phyloP scores from a whole-genome alignment of 1,284 basidiomycete genomes.

The Ustilago loliicola region DNA sequence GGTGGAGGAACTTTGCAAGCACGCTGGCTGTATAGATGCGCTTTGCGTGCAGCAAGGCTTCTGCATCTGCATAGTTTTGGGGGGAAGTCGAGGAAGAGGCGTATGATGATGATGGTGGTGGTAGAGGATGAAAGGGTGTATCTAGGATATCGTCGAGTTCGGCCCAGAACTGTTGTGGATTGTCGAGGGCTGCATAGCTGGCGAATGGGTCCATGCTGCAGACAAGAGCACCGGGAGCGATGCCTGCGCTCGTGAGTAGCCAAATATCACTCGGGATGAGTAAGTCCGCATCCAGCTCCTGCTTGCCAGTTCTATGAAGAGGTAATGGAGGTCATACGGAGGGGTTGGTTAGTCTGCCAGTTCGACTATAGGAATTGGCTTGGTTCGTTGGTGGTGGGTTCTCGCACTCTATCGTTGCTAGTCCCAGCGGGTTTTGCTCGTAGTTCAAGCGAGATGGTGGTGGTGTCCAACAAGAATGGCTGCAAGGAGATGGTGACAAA shows the following conservation, averaged over 20 bases:
- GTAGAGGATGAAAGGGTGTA: constrained; percentile 31
- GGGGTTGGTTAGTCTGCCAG: not conserved
- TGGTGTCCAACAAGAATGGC: not conserved
- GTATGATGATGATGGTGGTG: constrained; percentile 5
- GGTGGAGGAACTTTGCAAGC: constrained; percentile 54
- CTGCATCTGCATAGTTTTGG: not conserved
- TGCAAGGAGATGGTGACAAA: not conserved
- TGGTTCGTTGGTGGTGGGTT: not conserved
- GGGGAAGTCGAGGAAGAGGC: not conserved
- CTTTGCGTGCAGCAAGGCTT: constrained; percentile 27
- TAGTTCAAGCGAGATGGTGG: not conserved
- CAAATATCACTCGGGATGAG: not conserved
- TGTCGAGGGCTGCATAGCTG: constrained; percentile 50
- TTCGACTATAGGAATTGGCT: not conserved
- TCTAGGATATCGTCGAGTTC: constrained; percentile 63
- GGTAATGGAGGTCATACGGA: not conserved
- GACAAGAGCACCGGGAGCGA: not conserved
- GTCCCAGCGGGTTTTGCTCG: not conserved
- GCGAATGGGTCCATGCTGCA: constrained; percentile 62
- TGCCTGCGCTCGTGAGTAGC: not conserved
- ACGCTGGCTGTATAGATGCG: constrained; percentile 43
- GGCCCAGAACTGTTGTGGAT: constrained; percentile 59
- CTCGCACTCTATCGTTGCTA: not conserved
- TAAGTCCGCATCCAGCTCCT: not conserved
- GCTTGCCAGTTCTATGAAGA: not conserved